These are phyloP conservation scores for Entomophthora muscae DNA, from an alignment of 371 early-diverging fungal species.

Conservation along the genomic window DNA sequence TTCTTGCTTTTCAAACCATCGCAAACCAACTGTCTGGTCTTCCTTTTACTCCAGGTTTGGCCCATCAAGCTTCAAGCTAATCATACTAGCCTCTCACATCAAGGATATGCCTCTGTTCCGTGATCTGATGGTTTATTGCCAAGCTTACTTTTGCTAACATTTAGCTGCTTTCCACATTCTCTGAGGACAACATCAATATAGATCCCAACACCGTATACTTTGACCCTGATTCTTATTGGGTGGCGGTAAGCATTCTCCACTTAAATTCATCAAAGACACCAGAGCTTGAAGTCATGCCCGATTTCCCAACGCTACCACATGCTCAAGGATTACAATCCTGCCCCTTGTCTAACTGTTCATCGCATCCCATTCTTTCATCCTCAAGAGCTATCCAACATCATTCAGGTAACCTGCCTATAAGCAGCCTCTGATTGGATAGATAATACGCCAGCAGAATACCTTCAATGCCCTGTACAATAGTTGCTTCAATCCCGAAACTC, in stretches of 20 bases:
- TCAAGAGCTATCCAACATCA: neutral
- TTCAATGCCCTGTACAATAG: neutral
- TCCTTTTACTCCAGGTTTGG: neutral
- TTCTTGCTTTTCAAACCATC: neutral
- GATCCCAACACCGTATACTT: neutral
- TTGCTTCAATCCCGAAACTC: neutral
- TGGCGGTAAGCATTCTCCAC: neutral
- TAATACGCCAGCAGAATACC: neutral
- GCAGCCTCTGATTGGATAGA: neutral
- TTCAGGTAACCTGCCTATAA: neutral
- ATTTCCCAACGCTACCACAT: neutral
- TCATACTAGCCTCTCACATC: neutral
- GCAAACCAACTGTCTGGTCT: neutral
- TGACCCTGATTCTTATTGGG: neutral
- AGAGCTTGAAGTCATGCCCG: neutral
- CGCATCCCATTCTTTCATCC: neutral
- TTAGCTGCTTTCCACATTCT: neutral
- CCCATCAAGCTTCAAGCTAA: neutral
- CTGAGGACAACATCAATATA: neutral
- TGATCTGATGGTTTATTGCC: neutral
- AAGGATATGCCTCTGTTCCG: neutral
- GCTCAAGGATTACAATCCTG: neutral
- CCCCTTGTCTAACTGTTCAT: neutral
- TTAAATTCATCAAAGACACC: neutral
- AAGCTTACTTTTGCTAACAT: neutral